These are phyloP conservation scores for Coemansia asiatica DNA, from an alignment of 192 early-diverging fungal genomes.

Conservation along the genomic window DNA sequence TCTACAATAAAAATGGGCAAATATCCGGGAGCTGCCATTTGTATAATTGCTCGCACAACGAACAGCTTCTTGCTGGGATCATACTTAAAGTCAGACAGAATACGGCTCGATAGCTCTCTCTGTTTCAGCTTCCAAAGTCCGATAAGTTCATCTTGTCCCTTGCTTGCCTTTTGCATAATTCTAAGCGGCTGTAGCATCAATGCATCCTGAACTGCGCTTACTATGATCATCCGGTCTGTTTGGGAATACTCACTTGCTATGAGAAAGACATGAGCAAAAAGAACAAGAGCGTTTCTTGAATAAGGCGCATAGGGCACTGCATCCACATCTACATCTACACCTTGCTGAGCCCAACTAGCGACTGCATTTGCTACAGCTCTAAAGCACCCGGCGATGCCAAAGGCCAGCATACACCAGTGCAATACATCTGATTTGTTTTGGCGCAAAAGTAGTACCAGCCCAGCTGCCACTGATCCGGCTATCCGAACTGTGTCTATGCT, in stretches of 20 bases:
- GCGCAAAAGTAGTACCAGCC: neutral
- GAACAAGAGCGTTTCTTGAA: neutral
- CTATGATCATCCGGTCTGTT: neutral
- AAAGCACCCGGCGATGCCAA: neutral
- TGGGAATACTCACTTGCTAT: neutral
- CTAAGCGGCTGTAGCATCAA: neutral
- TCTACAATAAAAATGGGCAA: slow-evolving; percentile 16
- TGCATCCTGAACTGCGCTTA: neutral
- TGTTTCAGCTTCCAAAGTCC: neutral
- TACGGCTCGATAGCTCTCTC: neutral
- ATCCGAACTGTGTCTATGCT: neutral
- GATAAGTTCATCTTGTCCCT: neutral
- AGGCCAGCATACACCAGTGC: neutral
- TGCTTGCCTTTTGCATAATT: neutral
- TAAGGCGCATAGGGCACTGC: neutral
- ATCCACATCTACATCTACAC: neutral
- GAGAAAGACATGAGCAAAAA: neutral
- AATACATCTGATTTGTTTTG: neutral
- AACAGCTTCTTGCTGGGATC: slow-evolving; percentile 16
- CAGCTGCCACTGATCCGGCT: neutral
- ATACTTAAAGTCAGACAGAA: slow-evolving; percentile 11
- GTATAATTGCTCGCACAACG: slow-evolving; percentile 18
- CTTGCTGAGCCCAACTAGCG: neutral
- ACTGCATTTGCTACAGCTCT: neutral
- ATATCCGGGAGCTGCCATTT: slow-evolving; percentile 10